These are phyloP conservation scores for Achlya hypogyna DNA, from an alignment of 352 stramenopile species.

Conservation along the genomic window DNA sequence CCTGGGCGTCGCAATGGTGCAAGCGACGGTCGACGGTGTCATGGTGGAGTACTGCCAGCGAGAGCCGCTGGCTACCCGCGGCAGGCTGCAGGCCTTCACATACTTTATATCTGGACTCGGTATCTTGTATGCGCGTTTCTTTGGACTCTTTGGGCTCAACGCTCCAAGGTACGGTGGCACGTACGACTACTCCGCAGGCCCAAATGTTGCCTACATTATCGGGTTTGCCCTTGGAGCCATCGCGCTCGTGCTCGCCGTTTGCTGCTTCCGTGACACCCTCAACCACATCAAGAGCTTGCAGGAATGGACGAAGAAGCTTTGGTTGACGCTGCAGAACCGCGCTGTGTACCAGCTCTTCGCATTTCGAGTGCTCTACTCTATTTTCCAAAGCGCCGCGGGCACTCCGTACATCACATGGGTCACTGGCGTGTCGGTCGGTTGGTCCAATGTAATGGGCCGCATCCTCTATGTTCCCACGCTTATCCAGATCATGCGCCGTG, in stretches of 20 bases:
- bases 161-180: neutral
- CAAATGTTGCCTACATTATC: neutral
- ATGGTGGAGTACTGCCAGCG: neutral
- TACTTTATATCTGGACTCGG: neutral
- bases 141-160: neutral
- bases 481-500: constrained; percentile 31
- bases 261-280: constrained; percentile 18
- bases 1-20: neutral
- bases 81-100: neutral
- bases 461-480: constrained; percentile 35
- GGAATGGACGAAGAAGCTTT: constrained; percentile 37
- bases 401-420: constrained; percentile 28
- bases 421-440: constrained; percentile 27
- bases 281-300: constrained; percentile 16
- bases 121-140: neutral
- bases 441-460: constrained; percentile 48
- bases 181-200: neutral
- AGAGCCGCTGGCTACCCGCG: neutral
- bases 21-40: neutral
- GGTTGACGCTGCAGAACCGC: constrained; percentile 41
- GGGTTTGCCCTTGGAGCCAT: neutral
- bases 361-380: constrained; percentile 51
- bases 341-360: constrained; percentile 46
- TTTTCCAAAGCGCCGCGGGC: constrained; percentile 53
- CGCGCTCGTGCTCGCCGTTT: neutral